A percentile compares a stretch with the other conserved stretches of the same genome.
Conservation (phyloP, 371 early-diverging fungal genomes). For the Dichotomocladium elegans region DNA sequence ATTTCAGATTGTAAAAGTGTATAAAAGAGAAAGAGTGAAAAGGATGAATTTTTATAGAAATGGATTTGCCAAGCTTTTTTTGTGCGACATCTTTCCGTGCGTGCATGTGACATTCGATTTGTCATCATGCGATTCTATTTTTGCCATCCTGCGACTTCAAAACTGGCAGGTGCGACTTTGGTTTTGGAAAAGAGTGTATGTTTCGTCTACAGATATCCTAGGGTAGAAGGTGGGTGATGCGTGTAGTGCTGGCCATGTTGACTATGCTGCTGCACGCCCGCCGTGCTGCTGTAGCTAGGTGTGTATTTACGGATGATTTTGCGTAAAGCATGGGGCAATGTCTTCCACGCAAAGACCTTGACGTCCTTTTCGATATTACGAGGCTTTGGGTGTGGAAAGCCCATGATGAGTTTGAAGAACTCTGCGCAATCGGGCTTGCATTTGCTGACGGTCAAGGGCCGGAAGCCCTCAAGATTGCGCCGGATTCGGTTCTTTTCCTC, state of each 20-base stretch:
- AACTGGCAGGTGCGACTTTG: too few relatives aligned
- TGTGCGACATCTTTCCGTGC: too few relatives aligned
- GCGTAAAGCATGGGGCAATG: conserved; percentile 59
- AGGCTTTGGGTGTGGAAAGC: conserved; percentile 80
- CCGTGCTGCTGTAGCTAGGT: conserved; percentile 26
- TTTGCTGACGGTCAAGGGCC: conserved; percentile 77
- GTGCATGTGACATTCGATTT: too few relatives aligned
- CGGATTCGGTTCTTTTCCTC: conserved; percentile 87
- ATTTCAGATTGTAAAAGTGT: too few relatives aligned
- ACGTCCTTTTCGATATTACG: conserved; percentile 85
- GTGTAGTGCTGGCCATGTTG: conserved; percentile 18
- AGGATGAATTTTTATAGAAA: too few relatives aligned
- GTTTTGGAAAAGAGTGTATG: too few relatives aligned
- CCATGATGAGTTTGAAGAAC: conserved; percentile 81
- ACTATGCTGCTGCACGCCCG: conserved; percentile 16
- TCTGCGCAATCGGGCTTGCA: conserved; percentile 68
- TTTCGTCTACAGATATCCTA: neutral
- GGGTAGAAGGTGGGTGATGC: conserved; percentile 12
- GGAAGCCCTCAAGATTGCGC: conserved; percentile 79
- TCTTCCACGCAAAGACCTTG: conserved; percentile 79
- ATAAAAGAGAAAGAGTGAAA: too few relatives aligned
- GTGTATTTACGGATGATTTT: conserved; percentile 72
- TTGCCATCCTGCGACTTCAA: too few relatives aligned
- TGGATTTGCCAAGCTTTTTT: too few relatives aligned
- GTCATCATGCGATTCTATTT: too few relatives aligned